Evolutionary conservation across 2,329 filamentous ascomycete species (phyloP).

Genomic region (Cladosporium sp.): DNA sequence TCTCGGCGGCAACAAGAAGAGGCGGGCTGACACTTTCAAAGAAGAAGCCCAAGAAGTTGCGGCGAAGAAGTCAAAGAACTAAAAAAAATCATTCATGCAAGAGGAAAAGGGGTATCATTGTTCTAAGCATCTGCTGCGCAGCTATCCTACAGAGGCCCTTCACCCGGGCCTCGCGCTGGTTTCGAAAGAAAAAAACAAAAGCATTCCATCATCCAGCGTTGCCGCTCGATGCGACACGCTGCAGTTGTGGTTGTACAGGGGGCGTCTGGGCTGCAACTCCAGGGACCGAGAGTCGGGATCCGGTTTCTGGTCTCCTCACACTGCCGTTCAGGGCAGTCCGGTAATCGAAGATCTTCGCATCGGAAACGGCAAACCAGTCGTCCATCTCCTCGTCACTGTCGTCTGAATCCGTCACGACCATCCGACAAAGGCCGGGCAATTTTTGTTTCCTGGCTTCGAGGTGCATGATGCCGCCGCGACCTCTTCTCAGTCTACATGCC

Average conservation of each 20-base stretch:
- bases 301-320: conserved; percentile 19
- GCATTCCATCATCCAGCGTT: conserved; percentile 13
- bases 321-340: conserved; percentile 57
- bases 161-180: conserved; percentile 9
- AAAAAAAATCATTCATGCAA: conserved; percentile 1
- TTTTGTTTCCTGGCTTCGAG: conserved; percentile 62
- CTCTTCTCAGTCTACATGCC: conserved; percentile 79
- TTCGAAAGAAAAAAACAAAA: background rate
- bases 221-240: conserved; percentile 14
- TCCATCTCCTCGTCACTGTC: conserved; percentile 78
- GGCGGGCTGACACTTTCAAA: conserved; percentile 19
- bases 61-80: conserved; percentile 23
- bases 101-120: conserved; percentile 21
- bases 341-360: conserved; percentile 67
- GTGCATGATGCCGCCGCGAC: conserved; percentile 80
- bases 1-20: conserved; percentile 28
- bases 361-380: conserved; percentile 31
- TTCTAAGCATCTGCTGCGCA: conserved; percentile 28
- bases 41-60: conserved; percentile 33
- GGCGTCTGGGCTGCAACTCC: background rate
- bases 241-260: conserved; percentile 14
- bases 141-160: conserved; percentile 26
- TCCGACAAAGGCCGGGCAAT: conserved; percentile 27
- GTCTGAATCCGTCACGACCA: conserved; percentile 67
- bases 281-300: conserved; percentile 15